phyloP scores from a whole-genome alignment of 1,284 basidiomycete species.

The Apiotrichum mycotoxinovorans region DNA sequence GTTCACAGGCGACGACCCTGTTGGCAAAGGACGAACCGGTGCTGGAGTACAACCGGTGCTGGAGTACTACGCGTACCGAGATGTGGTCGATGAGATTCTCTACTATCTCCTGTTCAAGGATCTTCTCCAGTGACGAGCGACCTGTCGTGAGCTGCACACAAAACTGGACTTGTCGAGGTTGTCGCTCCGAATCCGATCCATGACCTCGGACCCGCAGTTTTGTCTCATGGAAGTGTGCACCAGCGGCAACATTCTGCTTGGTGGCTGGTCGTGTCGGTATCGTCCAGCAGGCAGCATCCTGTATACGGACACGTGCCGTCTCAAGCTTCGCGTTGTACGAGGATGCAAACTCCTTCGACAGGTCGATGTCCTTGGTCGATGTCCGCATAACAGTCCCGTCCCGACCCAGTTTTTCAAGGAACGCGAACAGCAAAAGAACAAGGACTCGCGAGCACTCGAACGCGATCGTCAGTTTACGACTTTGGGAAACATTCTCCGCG shows the following conservation, averaged over 20 bases:
- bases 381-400: background rate
- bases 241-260: background rate
- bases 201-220: background rate
- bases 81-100: slow-evolving; percentile 1
- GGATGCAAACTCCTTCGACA: background rate
- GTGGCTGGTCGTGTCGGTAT: background rate
- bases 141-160: background rate
- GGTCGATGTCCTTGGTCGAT: background rate
- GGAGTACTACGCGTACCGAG: background rate
- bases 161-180: background rate
- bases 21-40: no score
- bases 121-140: background rate
- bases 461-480: background rate
- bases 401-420: background rate
- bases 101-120: background rate
- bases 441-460: background rate
- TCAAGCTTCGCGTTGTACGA: background rate
- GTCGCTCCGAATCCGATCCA: background rate
- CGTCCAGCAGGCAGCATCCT: background rate
- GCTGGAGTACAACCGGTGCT: background rate
- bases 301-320: background rate
- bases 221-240: background rate
- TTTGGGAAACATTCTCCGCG: slow-evolving; percentile 1
- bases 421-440: background rate
- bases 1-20: no score